Base-by-base conservation (phyloP, 345 rosid genomes). In the Anacardium occidentale region DNA sequence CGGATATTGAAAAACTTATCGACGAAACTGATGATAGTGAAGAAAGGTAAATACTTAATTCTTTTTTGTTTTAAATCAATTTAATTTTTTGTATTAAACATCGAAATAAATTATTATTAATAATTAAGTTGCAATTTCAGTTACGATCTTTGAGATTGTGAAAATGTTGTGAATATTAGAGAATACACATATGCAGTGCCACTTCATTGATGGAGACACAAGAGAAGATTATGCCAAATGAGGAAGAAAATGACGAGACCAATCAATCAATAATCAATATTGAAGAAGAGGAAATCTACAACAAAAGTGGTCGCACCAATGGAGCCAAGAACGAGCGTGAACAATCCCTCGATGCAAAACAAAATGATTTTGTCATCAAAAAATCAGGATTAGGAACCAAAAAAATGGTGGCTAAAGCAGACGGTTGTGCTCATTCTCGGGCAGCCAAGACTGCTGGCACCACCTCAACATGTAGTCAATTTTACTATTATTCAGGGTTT, bases 401-500 rank as follows among this genome's bases (percentile, higher is more conserved):
- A 42, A 10, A 7, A 22, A 1, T 12, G 0, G 12, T 1, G 5
- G 5, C 25, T 34, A 1, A 7, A 18, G 5, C 68, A 37, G 42
- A 0, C 8, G 79, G 81, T 20, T 64, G 80, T 0, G 71, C 80
- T 13, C 54, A 74, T 48, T 70, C 50, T 10, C 71, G 56, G 40
- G 64, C 55, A 10, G 68, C 70, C 1, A 82, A 65, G 47, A 75
- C 56, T 9, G 42, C 9, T 14, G 74, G 69, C 54, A 7, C 73
- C 2, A 0, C 73, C 2, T 55, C 78, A 17, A 56, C 50, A 7
- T 68, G 74, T 37, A 37, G 9, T 50, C 81, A 79, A 73, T 81
- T 83, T 51, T 85, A 81, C 52, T 85, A 85, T 40, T 85, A 85
- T 67, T 75, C 89, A 1, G 89, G 89, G 50, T 85, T 85, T 29